Evolutionary conservation across 75 land plant genomes (phyloP).

Genomic region (Selaginella tamariscina): DNA sequence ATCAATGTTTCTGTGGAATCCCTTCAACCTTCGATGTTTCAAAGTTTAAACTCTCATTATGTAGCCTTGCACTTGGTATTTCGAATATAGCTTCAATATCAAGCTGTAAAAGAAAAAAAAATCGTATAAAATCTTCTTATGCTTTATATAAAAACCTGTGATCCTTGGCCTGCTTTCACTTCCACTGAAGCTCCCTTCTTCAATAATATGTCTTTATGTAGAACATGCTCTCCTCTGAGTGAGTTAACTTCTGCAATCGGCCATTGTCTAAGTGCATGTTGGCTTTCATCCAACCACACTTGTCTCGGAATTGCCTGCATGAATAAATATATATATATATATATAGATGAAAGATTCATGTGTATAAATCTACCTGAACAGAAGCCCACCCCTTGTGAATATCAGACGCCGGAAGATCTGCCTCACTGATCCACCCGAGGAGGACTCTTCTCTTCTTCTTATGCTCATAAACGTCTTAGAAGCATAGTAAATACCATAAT

Average conservation of each 20-base stretch:
- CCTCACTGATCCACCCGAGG: conserved; percentile 5
- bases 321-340: too few species aligned
- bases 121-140: background rate
- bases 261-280: background rate
- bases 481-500: conserved; percentile 7
- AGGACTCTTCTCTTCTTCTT: background rate
- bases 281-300: background rate
- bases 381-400: conserved; percentile 11
- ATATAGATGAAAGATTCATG: too few species aligned
- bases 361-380: conserved; percentile 17
- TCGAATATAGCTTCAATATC: conserved; percentile 55
- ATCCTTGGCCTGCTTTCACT: conserved; percentile 25
- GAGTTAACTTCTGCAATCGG: background rate
- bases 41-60: conserved; percentile 29
- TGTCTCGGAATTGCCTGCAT: background rate
- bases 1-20: background rate
- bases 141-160: conserved; percentile 38
- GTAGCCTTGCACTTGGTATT: conserved; percentile 25
- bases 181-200: conserved; percentile 40
- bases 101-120: conserved; percentile 31
- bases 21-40: conserved; percentile 30
- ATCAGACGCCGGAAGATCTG: background rate
- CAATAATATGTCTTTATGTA: conserved; percentile 15
- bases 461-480: conserved; percentile 5
- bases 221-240: background rate